Evolutionary conservation across 2,329 filamentous ascomycete species (phyloP), one percentile per base, ranked within the genome.

Genomic region (Xylaria sp.): DNA sequence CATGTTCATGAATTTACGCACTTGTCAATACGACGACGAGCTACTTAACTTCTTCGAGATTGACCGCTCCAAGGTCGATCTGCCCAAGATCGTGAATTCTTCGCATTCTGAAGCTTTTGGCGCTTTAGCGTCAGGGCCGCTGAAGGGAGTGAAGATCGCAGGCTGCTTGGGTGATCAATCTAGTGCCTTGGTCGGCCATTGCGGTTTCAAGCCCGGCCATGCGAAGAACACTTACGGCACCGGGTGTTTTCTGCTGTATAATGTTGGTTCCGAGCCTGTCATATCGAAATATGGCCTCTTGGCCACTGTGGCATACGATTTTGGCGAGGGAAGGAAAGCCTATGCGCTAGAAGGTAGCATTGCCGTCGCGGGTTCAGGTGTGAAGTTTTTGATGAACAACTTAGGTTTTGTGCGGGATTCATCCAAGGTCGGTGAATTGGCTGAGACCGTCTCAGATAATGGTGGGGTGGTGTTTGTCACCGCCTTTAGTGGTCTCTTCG

Each of bases 211-310:
- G 3, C 88, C 91, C 0, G 93, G 93, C 53, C 86, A 87, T 69
- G 93, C 92, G 44, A 96, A 96, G 82, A 96, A 95, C 77, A 96
- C 92, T 0, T 96, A 96, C 74, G 92, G 92, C 38, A 96, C 92
- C 0, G 92, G 92, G 41, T 95, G 91, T 74, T 96, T 96, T 80
- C 80, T 96, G 67, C 84, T 96, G 4, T 96, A 95, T 79, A 96
- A 96, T 71, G 90, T 96, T 33, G 93, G 93, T 54, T 84, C 87
- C 40, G 88, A 92, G 75, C 93, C 93, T 6, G 91, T 96, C 55
- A 90, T 96, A 60, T 96, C 93, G 10, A 89, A 85, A 62, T 89
- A 92, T 60, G 93, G 93, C 10, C 82, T 97, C 29, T 81, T 97
- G 38, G 89, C 90, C n/a, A 97, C 93, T 0, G 88, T 97, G 23